phyloP scores from a whole-genome alignment of 345 rosid genomes.

The Brassica rapa region DNA sequence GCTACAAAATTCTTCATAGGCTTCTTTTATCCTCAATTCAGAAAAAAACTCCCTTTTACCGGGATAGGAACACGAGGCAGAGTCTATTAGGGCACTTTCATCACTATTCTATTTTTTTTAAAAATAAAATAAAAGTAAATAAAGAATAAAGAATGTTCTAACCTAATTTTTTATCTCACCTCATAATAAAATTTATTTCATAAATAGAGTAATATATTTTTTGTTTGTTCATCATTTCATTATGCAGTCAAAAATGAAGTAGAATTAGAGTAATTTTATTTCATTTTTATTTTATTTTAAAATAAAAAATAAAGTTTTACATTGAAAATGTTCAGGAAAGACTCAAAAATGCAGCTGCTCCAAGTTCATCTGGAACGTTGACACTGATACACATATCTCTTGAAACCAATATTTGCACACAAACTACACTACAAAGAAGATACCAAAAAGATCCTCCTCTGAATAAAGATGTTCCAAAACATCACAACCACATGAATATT shows the following conservation, averaged over 20 bases:
- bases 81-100: not conserved
- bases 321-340: too few relatives aligned
- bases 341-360: not conserved
- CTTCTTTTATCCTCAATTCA: not conserved
- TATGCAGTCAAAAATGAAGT: too few relatives aligned
- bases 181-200: too few relatives aligned
- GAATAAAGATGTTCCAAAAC: not conserved
- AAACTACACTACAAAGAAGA: slow-evolving; percentile 2
- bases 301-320: too few relatives aligned
- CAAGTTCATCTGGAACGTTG: not conserved
- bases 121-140: too few relatives aligned
- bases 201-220: too few relatives aligned
- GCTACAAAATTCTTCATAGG: not conserved
- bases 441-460: not conserved
- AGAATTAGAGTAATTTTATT: too few relatives aligned
- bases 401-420: not conserved
- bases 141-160: too few relatives aligned
- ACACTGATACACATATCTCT: not conserved
- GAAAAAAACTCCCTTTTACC: not conserved
- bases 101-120: too few relatives aligned
- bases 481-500: not conserved
- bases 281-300: too few relatives aligned
- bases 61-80: not conserved
- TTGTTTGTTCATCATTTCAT: too few relatives aligned
- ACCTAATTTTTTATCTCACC: too few relatives aligned